Conservation (phyloP, 192 early-diverging fungal species). For the Jimgerdemannia flammicorona region DNA sequence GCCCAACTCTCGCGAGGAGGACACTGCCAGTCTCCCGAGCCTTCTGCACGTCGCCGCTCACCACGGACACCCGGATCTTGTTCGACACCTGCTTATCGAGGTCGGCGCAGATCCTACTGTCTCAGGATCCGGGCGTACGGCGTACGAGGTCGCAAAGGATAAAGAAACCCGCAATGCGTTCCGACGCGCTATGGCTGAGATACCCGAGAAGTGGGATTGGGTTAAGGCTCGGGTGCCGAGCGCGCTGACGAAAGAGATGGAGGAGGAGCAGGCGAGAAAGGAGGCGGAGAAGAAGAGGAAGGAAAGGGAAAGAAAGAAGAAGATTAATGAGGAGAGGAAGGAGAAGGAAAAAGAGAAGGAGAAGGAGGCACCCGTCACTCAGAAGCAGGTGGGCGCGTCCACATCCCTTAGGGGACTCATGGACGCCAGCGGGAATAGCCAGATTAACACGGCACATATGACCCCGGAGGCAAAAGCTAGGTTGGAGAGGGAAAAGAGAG, state of each 20-base stretch:
- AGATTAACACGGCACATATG: conserved; percentile 36
- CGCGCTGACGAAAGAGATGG: conserved; percentile 70
- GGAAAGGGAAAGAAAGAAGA: conserved; percentile 54
- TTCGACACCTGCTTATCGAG: conserved; percentile 58
- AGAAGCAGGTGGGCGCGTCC: conserved; percentile 11
- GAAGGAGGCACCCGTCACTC: conserved; percentile 9
- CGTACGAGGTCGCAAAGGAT: conserved; percentile 69
- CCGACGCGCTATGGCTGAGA: conserved; percentile 57
- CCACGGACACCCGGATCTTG: conserved; percentile 52
- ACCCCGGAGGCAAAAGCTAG: conserved; percentile 65
- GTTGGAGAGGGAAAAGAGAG: conserved; percentile 77
- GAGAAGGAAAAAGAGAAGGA: conserved; percentile 30
- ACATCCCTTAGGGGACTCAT: conserved; percentile 23
- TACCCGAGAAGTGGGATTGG: conserved; percentile 67
- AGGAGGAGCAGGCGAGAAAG: conserved; percentile 53
- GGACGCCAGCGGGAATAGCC: conserved; percentile 9
- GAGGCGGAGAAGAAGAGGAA: conserved; percentile 62
- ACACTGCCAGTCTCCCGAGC: conserved; percentile 43
- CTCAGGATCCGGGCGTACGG: conserved; percentile 26
- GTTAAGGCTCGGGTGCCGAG: conserved; percentile 62
- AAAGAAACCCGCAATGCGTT: conserved; percentile 74
- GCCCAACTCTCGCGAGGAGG: conserved; percentile 29
- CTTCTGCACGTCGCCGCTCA: conserved; percentile 76
- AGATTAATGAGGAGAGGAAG: conserved; percentile 39
- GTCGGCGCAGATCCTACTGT: conserved; percentile 76